phyloP scores from a whole-genome alignment of 2,329 filamentous ascomycete species.

The Fusarium tjaetaba region DNA sequence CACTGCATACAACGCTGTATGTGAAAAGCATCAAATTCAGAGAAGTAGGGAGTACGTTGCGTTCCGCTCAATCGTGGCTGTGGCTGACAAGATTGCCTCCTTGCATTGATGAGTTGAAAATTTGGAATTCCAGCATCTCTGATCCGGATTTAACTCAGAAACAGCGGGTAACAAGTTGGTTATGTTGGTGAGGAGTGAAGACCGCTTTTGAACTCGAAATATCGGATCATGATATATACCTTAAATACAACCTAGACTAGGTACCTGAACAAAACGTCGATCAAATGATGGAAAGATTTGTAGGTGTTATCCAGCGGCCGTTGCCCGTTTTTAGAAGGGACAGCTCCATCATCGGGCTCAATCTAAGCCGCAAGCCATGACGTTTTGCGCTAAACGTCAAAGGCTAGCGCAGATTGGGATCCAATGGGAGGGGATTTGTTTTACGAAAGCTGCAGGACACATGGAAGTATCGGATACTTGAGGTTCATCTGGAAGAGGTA shows the following conservation, averaged over 20 bases:
- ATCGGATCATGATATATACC: not conserved
- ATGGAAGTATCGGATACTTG: slow-evolving; percentile 24
- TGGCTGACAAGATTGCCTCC: slow-evolving; percentile 31
- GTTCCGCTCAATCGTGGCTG: slow-evolving; percentile 31
- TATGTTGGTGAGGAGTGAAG: not conserved
- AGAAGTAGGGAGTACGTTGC: not conserved
- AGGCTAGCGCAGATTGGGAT: slow-evolving; percentile 18
- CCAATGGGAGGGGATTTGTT: slow-evolving; percentile 15
- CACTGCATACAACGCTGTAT: slow-evolving; percentile 31
- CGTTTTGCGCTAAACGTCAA: slow-evolving; percentile 26
- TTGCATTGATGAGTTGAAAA: slow-evolving; percentile 15
- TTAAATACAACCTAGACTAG: too few species aligned
- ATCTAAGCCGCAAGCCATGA: slow-evolving; percentile 39
- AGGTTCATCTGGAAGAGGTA: not conserved
- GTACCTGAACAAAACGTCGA: not conserved
- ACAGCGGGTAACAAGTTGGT: not conserved
- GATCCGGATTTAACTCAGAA: not conserved
- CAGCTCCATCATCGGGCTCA: slow-evolving; percentile 25
- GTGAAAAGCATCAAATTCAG: not conserved
- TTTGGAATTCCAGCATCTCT: not conserved
- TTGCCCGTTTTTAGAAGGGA: slow-evolving; percentile 24
- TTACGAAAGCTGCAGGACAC: slow-evolving; percentile 35
- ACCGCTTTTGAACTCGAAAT: not conserved
- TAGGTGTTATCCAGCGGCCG: not conserved
- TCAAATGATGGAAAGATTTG: not conserved